phyloP scores from a whole-genome alignment of 179 eudicot genomes.

The Actinidia arguta region DNA sequence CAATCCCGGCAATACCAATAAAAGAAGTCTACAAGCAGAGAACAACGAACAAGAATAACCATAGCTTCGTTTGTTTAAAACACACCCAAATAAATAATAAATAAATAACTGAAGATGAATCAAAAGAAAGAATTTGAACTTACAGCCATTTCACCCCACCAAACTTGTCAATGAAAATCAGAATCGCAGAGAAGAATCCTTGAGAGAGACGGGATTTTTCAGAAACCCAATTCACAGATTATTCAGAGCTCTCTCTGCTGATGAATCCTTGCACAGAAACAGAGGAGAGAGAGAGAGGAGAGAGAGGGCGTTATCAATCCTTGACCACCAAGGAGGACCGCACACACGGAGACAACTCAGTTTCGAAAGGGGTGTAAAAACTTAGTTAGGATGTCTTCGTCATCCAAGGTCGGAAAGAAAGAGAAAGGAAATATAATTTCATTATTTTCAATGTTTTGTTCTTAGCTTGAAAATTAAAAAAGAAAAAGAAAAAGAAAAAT shows the following conservation, averaged over 20 bases:
- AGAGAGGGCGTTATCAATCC: conserved; percentile 26
- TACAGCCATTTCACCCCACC: conserved; percentile 20
- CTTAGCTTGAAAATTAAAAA: too few relatives aligned
- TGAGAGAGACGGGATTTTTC: not conserved
- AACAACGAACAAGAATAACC: not conserved
- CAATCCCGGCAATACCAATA: not conserved
- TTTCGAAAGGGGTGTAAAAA: too few relatives aligned
- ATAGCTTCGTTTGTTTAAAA: too few relatives aligned
- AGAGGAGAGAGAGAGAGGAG: conserved; percentile 12
- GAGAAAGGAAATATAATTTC: too few relatives aligned
- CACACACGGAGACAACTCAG: too few relatives aligned
- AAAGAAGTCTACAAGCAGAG: not conserved
- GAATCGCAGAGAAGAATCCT: not conserved
- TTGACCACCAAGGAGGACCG: too few relatives aligned
- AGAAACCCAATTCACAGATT: not conserved
- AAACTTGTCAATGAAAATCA: not conserved
- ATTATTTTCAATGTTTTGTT: too few relatives aligned
- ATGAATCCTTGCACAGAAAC: not conserved
- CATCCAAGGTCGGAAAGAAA: too few relatives aligned
- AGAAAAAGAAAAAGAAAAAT: too few relatives aligned
- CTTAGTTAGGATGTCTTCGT: too few relatives aligned
- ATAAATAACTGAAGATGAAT: not conserved
- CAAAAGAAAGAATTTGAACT: not conserved
- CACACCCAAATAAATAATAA: conserved; percentile 4
- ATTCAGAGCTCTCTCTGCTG: not conserved